Evolutionary conservation across 2,329 filamentous ascomycete species (phyloP).

Genomic region (Trichoderma semiorbis): DNA sequence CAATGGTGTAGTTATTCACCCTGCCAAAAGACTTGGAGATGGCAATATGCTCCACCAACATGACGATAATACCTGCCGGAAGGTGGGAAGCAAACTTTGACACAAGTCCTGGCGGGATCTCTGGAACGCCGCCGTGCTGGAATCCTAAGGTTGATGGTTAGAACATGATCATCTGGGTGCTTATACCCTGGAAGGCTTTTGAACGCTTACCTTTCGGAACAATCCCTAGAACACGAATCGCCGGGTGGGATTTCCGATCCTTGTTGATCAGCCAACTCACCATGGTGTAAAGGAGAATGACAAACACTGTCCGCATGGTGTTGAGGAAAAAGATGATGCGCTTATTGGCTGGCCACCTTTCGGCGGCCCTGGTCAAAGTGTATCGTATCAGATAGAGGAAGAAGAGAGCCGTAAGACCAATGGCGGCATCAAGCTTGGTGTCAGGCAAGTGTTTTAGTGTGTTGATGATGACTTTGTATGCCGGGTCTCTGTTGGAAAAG

Average conservation of each 20-base stretch:
- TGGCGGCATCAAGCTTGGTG: conserved; percentile 73
- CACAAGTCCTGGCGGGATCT: conserved; percentile 63
- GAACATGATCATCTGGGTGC: background rate
- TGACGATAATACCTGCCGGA: conserved; percentile 85
- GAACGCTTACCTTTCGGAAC: conserved; percentile 64
- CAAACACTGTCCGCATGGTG: conserved; percentile 84
- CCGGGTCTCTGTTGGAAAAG: conserved; percentile 71
- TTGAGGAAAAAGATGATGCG: conserved; percentile 87
- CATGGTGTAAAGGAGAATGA: conserved; percentile 88
- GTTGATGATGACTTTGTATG: conserved; percentile 81
- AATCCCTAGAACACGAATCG: conserved; percentile 69
- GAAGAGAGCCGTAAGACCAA: conserved; percentile 78
- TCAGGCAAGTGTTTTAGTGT: conserved; percentile 67
- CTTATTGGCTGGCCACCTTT: conserved; percentile 63
- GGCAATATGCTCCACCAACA: conserved; percentile 94
- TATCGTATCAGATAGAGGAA: conserved; percentile 74
- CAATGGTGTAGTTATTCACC: conserved; percentile 93
- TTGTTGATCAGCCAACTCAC: conserved; percentile 84
- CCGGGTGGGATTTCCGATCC: conserved; percentile 57
- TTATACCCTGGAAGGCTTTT: background rate
- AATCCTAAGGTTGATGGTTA: conserved; percentile 54
- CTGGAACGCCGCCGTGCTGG: conserved; percentile 70
- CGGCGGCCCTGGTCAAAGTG: conserved; percentile 61
- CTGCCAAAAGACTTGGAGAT: conserved; percentile 96
- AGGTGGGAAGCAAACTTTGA: conserved; percentile 66